Conservation (phyloP, 2,329 filamentous ascomycete species). For the Colletotrichum melonis region DNA sequence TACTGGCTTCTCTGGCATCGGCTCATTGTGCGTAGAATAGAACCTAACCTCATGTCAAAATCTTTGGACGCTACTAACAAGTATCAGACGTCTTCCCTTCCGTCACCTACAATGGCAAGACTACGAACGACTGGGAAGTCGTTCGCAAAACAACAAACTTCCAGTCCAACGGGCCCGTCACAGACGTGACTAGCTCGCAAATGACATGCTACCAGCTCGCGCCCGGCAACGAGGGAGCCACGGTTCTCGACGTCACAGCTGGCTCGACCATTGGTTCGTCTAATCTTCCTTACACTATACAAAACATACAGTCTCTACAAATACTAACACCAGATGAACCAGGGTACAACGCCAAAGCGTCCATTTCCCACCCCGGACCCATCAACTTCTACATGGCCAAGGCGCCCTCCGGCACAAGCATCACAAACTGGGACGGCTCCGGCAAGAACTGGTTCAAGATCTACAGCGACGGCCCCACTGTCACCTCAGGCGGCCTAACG, state of each 20-base stretch:
- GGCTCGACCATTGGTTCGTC: conserved; percentile 37
- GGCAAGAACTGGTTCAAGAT: conserved; percentile 57
- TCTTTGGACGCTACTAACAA: conserved; percentile 3
- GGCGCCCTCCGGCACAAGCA: conserved; percentile 46
- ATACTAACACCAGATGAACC: background rate
- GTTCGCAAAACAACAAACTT: conserved; percentile 61
- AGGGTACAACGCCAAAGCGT: conserved; percentile 49
- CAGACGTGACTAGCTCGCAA: conserved; percentile 56
- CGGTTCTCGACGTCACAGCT: conserved; percentile 47
- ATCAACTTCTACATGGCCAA: conserved; percentile 53
- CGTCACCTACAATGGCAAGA: conserved; percentile 45
- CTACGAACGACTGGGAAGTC: conserved; percentile 56
- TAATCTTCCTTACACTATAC: background rate
- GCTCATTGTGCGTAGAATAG: conserved; percentile 50
- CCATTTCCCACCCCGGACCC: conserved; percentile 56
- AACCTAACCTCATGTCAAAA: background rate
- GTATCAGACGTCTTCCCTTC: conserved; percentile 54
- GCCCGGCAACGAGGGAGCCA: conserved; percentile 55
- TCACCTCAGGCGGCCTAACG: conserved; percentile 48
- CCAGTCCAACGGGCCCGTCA: conserved; percentile 61
- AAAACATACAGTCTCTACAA: too few relatives aligned
- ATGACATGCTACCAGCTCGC: conserved; percentile 63
- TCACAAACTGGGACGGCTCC: conserved; percentile 48
- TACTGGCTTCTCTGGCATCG: conserved; percentile 40
- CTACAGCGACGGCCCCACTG: conserved; percentile 52